Conservation (phyloP, 2,329 filamentous ascomycete species). For the Emmonsiellopsis sp. region DNA sequence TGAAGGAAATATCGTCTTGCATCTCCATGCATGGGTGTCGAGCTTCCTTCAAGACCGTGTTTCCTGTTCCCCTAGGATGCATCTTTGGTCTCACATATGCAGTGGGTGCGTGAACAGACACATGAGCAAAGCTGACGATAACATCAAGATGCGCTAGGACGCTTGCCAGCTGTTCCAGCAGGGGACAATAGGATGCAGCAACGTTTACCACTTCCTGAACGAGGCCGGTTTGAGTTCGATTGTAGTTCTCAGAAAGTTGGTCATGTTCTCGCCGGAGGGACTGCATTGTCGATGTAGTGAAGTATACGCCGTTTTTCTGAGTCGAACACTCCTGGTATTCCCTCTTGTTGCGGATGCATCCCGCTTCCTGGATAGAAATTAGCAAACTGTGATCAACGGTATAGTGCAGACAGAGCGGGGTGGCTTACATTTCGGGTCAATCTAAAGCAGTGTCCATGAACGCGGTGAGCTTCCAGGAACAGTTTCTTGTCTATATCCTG, state of each 20-base stretch:
- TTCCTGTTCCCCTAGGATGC: conserved; percentile 76
- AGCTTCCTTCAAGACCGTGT: conserved; percentile 83
- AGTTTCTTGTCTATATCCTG: conserved; percentile 98
- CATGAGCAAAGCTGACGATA: conserved; percentile 86
- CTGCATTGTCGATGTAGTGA: conserved; percentile 78
- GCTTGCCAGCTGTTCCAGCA: conserved; percentile 79
- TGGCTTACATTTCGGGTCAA: conserved; percentile 59
- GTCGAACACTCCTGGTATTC: conserved; percentile 92
- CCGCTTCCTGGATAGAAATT: conserved; percentile 52
- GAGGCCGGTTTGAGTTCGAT: conserved; percentile 82
- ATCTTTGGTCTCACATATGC: conserved; percentile 88
- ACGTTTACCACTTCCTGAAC: conserved; percentile 90
- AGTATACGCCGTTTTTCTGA: conserved; percentile 98
- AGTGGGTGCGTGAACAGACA: conserved; percentile 83
- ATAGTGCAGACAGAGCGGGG: background rate
- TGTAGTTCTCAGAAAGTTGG: conserved; percentile 88
- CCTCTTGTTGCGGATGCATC: conserved; percentile 84
- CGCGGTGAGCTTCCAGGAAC: conserved; percentile 90
- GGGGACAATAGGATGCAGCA: conserved; percentile 87
- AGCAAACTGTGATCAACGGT: background rate
- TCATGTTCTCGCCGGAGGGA: conserved; percentile 82
- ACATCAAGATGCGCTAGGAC: conserved; percentile 92
- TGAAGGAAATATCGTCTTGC: conserved; percentile 97
- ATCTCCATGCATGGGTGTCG: conserved; percentile 97
- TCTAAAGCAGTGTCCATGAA: conserved; percentile 94